These are phyloP conservation scores for Fomitopsis pinicola DNA, from an alignment of 1,284 basidiomycete species.

Conservation along the genomic window DNA sequence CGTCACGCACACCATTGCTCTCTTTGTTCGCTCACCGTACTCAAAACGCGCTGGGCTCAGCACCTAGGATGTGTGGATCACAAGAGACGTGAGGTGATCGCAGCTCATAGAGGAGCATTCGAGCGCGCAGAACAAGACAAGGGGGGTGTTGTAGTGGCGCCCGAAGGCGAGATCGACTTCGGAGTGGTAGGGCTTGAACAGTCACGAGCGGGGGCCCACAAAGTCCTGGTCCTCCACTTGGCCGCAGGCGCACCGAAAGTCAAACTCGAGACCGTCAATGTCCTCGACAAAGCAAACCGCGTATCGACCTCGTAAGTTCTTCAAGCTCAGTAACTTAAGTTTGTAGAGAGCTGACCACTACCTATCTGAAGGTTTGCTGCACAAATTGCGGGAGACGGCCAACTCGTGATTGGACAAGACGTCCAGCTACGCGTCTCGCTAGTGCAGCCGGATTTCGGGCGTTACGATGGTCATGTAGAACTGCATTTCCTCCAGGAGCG, in stretches of 20 bases:
- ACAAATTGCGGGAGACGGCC: neutral
- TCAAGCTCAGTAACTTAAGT: neutral
- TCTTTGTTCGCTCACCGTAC: conserved; percentile 4
- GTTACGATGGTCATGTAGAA: conserved; percentile 15
- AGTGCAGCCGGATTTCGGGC: conserved; percentile 5
- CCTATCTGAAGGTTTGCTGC: neutral
- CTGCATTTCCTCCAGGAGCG: conserved; percentile 8
- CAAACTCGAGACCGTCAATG: neutral
- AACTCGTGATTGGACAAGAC: neutral
- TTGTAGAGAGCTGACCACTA: no score
- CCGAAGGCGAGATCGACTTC: conserved; percentile 29
- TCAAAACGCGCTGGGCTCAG: neutral
- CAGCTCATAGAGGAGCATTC: conserved; percentile 16
- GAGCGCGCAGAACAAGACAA: conserved; percentile 23
- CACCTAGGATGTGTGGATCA: conserved; percentile 6
- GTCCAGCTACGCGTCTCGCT: conserved; percentile 5
- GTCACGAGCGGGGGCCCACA: conserved; percentile 21
- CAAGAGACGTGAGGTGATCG: conserved; percentile 4
- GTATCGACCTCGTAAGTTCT: neutral
- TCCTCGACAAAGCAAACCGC: neutral
- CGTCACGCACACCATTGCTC: conserved; percentile 1
- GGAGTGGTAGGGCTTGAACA: conserved; percentile 26
- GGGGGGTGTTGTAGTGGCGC: conserved; percentile 19
- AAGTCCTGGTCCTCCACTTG: conserved; percentile 1
- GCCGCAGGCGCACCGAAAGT: conserved; percentile 15